phyloP scores from a whole-genome alignment of 352 stramenopile genomes.

The Phytopythium litorale region DNA sequence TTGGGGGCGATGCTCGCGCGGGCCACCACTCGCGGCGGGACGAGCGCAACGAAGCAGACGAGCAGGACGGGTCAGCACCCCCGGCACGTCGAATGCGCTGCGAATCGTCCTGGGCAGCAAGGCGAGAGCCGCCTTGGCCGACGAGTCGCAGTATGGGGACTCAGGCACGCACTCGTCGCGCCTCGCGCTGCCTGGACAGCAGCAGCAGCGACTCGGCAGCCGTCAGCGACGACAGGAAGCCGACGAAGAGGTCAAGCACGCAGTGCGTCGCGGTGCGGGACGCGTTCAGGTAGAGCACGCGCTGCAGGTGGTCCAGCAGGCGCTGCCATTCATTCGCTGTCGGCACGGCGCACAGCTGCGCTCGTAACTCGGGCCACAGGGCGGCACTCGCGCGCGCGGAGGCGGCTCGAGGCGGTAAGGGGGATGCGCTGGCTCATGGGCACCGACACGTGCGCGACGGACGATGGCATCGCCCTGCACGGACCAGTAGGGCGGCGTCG shows the following conservation, averaged over 20 bases:
- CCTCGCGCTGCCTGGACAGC: constrained; percentile 88
- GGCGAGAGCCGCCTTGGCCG: constrained; percentile 86
- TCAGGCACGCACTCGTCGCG: no score
- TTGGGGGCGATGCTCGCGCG: neutral
- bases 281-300: constrained; percentile 90
- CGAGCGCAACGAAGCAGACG: constrained; percentile 98
- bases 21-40: constrained; percentile 25
- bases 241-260: constrained; percentile 99
- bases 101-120: constrained; percentile 98
- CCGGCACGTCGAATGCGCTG: constrained; percentile 97
- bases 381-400: neutral
- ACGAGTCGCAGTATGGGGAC: constrained; percentile 98
- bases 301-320: constrained; percentile 94
- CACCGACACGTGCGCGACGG: constrained; percentile 63
- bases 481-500: neutral
- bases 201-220: constrained; percentile 84
- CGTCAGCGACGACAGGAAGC: constrained; percentile 95
- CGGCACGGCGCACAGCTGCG: neutral
- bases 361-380: neutral
- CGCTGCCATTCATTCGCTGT: constrained; percentile 96
- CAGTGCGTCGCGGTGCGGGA: constrained; percentile 99
- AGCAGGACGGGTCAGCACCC: constrained; percentile 99
- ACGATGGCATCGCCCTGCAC: constrained; percentile 67
- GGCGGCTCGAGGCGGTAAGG: neutral
- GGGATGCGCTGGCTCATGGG: constrained; percentile 64